These are phyloP conservation scores for Avena sativa DNA, from an alignment of 176 grass and related monocot species.

Conservation along the genomic window DNA sequence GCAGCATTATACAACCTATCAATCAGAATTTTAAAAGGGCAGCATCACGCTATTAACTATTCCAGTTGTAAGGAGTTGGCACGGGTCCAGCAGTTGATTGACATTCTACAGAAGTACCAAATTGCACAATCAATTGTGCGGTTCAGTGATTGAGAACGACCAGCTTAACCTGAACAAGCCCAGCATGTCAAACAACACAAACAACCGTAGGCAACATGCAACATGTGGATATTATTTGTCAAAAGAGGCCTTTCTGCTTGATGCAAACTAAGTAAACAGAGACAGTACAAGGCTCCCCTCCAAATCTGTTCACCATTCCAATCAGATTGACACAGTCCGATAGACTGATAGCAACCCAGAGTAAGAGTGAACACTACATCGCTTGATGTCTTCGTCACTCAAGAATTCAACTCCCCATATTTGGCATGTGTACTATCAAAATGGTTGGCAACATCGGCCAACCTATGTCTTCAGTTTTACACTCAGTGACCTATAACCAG, in stretches of 20 bases:
- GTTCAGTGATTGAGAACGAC: constrained; percentile 25
- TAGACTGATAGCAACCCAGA: constrained; percentile 21
- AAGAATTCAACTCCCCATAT: not conserved
- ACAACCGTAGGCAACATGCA: not conserved
- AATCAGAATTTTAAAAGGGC: constrained; percentile 3
- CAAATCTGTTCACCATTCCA: not conserved
- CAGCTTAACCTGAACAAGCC: constrained; percentile 11
- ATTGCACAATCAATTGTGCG: not conserved
- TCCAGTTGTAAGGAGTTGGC: constrained; percentile 17
- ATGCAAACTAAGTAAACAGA: constrained; percentile 14
- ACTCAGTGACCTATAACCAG: not conserved
- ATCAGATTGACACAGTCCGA: constrained; percentile 1
- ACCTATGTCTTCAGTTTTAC: not conserved
- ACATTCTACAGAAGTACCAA: not conserved
- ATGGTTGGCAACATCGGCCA: constrained; percentile 3
- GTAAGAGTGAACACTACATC: constrained; percentile 17
- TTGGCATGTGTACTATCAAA: constrained; percentile 24
- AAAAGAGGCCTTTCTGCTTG: not conserved
- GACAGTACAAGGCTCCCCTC: not conserved
- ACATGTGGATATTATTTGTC: not conserved
- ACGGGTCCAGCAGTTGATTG: constrained; percentile 21
- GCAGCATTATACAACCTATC: not conserved
- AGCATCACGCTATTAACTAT: constrained; percentile 20
- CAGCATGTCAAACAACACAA: constrained; percentile 1
- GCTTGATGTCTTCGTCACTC: constrained; percentile 42